Base-by-base conservation (phyloP, 2,329 filamentous ascomycete species). In the Cercospora citrullina region DNA sequence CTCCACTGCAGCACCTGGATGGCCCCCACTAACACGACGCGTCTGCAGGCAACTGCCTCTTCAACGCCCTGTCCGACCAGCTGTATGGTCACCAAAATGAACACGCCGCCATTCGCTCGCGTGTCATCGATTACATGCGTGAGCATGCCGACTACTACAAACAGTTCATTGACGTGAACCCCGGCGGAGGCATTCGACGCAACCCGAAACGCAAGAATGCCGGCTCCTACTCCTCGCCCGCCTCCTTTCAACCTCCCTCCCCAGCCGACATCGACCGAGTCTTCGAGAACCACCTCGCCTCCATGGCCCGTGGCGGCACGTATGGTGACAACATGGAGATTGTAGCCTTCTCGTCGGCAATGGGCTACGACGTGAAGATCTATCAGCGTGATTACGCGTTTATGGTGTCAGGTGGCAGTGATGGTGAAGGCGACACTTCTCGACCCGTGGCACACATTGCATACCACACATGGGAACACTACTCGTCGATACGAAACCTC, bases 261-360 rank as follows among this genome's bases (percentile, higher is more conserved):
- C 78, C 81, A 63, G 83, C 83, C 68, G 85, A 89, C 71, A 80
- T 85, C 69, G 83, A 86, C 70, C 77, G 77, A 42, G 81, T 82
- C 30, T 87, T 85, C 73, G 80, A 84, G 63, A 82, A 82, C 36
- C 87, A 89, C 76, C 81, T 91, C 12, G 79, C 83, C 69, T 81
- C 83, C 65, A 90, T 91, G 84, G 84, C 86, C 31, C 84, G 85
- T 73, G 82, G 84, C 31, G 86, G 87, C 62, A 86, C 86, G 45
- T 91, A 86, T 79, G 89, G 87, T 28, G 89, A 89, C 75, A 88
- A 90, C 67, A 84, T 89, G 80, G 88, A 91, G 78, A 85, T 92
- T 55, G 84, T 84, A 33, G 89, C 89, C 5, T 91, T 91, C 77
- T 85, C 86, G 30, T 84, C 86, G 65, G 86, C 85, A 23, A 90